These are phyloP conservation scores for Cyclotella sp. DNA, from an alignment of 108 stramenopile species.

Conservation along the genomic window DNA sequence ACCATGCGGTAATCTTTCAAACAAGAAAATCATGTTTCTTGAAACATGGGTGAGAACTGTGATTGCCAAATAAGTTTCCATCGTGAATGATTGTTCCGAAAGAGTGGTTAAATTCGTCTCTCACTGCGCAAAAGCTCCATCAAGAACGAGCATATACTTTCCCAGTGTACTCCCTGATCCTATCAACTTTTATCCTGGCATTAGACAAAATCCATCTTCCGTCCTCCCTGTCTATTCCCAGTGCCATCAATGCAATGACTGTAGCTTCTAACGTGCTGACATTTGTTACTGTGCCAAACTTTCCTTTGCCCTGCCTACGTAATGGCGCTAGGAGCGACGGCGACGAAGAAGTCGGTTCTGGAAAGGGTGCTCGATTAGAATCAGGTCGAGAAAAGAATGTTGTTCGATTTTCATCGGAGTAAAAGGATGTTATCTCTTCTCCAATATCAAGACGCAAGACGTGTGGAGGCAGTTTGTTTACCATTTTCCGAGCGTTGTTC, in stretches of 20 bases:
- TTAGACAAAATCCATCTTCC: conserved; percentile 21
- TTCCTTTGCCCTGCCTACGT: conserved; percentile 46
- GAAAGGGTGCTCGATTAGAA: background rate
- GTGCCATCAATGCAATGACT: conserved; percentile 31
- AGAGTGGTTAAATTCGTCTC: too few species aligned
- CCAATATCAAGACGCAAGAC: conserved; percentile 45
- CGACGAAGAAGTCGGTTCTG: conserved; percentile 7
- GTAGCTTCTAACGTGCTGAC: conserved; percentile 48
- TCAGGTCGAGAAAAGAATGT: background rate
- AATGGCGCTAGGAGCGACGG: conserved; percentile 49
- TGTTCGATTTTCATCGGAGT: conserved; percentile 14
- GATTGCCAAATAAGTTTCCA: too few species aligned
- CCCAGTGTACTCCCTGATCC: conserved; percentile 37
- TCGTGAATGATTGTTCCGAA: too few species aligned
- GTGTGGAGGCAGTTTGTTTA: conserved; percentile 47
- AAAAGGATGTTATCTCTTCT: conserved; percentile 27
- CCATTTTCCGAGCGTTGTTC: conserved; percentile 60
- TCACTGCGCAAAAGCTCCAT: background rate
- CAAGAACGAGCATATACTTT: conserved; percentile 22
- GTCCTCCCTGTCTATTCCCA: conserved; percentile 34
- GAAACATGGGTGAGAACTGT: too few species aligned
- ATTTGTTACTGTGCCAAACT: conserved; percentile 1
- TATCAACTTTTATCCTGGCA: conserved; percentile 33
- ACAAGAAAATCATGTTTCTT: too few species aligned
- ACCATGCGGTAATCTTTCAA: too few species aligned